Conservation (phyloP, 129 eudicot genomes). For the Erigeron canadensis region DNA sequence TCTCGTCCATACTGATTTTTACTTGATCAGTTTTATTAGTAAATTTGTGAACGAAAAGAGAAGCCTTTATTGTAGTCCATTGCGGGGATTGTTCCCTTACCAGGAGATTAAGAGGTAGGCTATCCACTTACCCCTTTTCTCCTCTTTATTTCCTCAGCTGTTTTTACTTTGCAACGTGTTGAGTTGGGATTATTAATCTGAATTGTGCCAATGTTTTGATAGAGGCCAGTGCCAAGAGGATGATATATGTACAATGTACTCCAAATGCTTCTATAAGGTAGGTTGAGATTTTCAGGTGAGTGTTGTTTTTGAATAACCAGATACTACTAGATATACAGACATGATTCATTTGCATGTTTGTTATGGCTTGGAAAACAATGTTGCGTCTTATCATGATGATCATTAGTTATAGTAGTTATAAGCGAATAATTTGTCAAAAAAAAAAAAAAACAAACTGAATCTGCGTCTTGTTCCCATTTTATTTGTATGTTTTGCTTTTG, state of each 20-base stretch:
- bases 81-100: constrained; percentile 53
- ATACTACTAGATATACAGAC: constrained; percentile 5
- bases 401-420: not conserved
- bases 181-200: constrained; percentile 50
- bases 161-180: constrained; percentile 16
- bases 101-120: constrained; percentile 95
- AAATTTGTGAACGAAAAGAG: constrained; percentile 43
- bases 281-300: constrained; percentile 90
- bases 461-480: no score
- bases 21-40: constrained; percentile 44
- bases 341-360: not conserved
- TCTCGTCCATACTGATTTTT: constrained; percentile 77
- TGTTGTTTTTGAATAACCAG: constrained; percentile 49
- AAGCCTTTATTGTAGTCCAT: constrained; percentile 54
- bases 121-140: constrained; percentile 52
- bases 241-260: constrained; percentile 59
- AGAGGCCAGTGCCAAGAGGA: constrained; percentile 83
- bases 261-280: constrained; percentile 90
- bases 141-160: constrained; percentile 27
- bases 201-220: constrained; percentile 71
- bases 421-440: not conserved
- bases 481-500: no score
- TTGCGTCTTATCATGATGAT: not conserved
- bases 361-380: constrained; percentile 6
- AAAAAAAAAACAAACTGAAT: not conserved